Percentiles rank a stretch among this genome's conserved stretches.
Evolutionary conservation across 2,329 filamentous ascomycete genomes (phyloP).

Genomic region (Diaporthe caulivora): DNA sequence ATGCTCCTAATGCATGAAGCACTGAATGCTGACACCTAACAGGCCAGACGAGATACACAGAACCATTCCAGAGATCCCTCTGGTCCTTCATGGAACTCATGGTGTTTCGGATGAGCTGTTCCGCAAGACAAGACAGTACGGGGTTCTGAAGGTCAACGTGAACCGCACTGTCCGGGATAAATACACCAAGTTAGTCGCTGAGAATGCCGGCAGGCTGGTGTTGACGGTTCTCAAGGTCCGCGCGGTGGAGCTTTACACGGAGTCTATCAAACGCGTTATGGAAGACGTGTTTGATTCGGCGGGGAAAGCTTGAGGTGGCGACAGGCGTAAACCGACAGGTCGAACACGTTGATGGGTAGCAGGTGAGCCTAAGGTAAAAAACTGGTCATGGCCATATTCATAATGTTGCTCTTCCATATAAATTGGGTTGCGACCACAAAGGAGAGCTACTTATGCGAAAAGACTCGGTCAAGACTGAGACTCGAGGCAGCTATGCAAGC

Average conservation of each 20-base stretch:
- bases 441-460: no score
- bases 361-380: no score
- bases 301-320: neutral
- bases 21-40: neutral
- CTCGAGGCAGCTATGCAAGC: neutral
- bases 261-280: slow-evolving; percentile 19
- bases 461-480: neutral
- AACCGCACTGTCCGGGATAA: slow-evolving; percentile 45
- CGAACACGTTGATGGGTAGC: no score
- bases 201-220: slow-evolving; percentile 32
- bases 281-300: slow-evolving; percentile 8
- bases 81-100: slow-evolving; percentile 43
- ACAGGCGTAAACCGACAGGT: neutral
- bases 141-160: slow-evolving; percentile 44
- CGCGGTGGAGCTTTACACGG: neutral
- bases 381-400: no score
- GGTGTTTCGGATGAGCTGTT: slow-evolving; percentile 43
- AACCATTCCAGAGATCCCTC: neutral
- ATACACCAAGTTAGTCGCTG: slow-evolving; percentile 42
- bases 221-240: slow-evolving; percentile 33
- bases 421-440: neutral
- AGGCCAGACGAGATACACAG: slow-evolving; percentile 8
- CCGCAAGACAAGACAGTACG: slow-evolving; percentile 37
- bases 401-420: no score
- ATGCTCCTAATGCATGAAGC: accelerated